phyloP scores from a whole-genome alignment of 1,284 basidiomycete genomes.

The Anthracocystis walkeri region DNA sequence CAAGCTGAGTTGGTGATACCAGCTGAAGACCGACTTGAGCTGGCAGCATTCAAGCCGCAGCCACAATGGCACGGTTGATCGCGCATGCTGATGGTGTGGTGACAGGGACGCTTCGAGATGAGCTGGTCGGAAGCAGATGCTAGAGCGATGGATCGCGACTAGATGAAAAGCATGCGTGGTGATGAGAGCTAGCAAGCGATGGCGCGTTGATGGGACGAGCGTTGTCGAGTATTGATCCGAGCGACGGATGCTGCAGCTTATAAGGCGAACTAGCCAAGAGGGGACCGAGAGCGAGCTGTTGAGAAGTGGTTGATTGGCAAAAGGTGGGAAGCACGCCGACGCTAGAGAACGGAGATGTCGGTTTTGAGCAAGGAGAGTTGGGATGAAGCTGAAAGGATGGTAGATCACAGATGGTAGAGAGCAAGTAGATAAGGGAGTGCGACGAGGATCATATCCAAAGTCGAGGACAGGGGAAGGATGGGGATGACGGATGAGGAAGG shows the following conservation, averaged over 20 bases:
- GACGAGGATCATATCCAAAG: constrained; percentile 1
- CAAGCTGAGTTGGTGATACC: not conserved
- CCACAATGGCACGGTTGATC: constrained; percentile 28
- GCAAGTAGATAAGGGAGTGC: not conserved
- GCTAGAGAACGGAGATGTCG: not conserved
- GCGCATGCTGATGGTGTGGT: constrained; percentile 8
- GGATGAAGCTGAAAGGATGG: not conserved
- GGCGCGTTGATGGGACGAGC: not conserved
- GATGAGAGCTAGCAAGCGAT: not conserved
- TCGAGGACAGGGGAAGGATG: not conserved
- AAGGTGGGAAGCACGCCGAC: not conserved
- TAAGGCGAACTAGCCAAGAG: too few species aligned
- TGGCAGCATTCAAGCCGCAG: constrained; percentile 31
- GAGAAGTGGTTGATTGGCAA: too few species aligned
- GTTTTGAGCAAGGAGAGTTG: too few species aligned
- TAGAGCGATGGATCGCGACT: constrained; percentile 2
- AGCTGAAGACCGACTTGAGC: constrained; percentile 20
- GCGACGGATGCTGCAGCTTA: too few species aligned
- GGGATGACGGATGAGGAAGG: not conserved
- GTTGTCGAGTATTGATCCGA: too few species aligned
- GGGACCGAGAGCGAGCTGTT: not conserved
- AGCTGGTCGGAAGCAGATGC: not conserved
- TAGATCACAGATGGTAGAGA: not conserved
- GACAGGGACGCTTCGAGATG: not conserved
- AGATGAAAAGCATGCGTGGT: constrained; percentile 1